Percentiles rank a stretch among this genome's conserved stretches.
Evolutionary conservation across 129 eudicot genomes (phyloP).

Genomic region (Logfia minima): DNA sequence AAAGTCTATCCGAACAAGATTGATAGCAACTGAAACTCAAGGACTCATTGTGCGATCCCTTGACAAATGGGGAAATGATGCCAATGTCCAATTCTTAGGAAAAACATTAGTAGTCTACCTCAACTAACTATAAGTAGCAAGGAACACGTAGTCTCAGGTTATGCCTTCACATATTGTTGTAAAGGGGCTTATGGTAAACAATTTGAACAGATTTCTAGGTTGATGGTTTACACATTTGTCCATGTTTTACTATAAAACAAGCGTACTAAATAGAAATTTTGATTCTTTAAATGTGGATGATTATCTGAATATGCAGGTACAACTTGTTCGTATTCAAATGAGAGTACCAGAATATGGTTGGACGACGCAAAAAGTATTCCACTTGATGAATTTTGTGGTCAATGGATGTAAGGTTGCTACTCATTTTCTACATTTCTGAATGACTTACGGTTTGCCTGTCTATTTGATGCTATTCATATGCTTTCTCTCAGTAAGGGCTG

Average conservation of each 20-base stretch:
- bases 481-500: conserved; percentile 53
- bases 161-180: not conserved
- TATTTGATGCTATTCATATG: conserved; percentile 18
- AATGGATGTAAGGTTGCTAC: conserved; percentile 64
- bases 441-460: not conserved
- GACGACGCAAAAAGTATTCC: conserved; percentile 85
- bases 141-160: not conserved
- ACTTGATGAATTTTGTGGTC: conserved; percentile 76
- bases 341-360: conserved; percentile 76
- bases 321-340: conserved; percentile 69
- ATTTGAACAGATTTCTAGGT: not conserved
- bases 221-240: not conserved
- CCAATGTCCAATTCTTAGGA: not conserved
- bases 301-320: conserved; percentile 47
- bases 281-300: not conserved
- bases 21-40: not conserved
- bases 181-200: not conserved
- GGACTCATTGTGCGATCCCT: too few species aligned
- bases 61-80: not conserved
- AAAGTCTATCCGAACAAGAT: not conserved
- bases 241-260: not conserved
- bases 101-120: not conserved
- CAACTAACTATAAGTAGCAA: not conserved
- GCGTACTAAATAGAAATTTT: not conserved
- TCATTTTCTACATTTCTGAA: conserved; percentile 21